A percentile compares a stretch with the other conserved stretches of the same genome.
Conservation (phyloP, 106 monocot species). For the Apostasia shenzhenica region DNA sequence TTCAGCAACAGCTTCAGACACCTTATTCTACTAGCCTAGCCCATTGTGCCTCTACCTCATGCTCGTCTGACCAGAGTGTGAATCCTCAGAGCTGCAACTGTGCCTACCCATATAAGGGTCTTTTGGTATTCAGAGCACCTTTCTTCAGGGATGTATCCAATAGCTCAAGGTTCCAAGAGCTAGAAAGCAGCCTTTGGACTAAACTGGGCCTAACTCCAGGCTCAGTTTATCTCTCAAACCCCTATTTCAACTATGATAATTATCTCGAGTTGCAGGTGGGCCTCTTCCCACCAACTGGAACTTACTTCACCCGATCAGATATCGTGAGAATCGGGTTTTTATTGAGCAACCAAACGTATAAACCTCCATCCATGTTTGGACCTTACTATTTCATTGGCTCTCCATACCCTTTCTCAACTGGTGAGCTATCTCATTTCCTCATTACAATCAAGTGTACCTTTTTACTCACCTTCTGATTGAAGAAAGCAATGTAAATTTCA, state of each 20-base stretch:
- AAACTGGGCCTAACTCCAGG: conserved; percentile 37
- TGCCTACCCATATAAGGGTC: conserved; percentile 49
- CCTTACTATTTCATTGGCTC: conserved; percentile 55
- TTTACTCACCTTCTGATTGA: neutral
- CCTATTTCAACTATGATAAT: conserved; percentile 21
- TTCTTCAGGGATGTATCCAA: conserved; percentile 44
- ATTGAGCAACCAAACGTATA: conserved; percentile 51
- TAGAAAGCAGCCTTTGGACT: conserved; percentile 47
- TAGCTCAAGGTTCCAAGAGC: conserved; percentile 27
- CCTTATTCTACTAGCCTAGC: conserved; percentile 52
- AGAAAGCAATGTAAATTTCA: conserved; percentile 10
- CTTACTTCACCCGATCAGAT: conserved; percentile 50
- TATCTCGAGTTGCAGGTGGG: conserved; percentile 48
- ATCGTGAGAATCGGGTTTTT: conserved; percentile 45
- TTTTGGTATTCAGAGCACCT: conserved; percentile 56
- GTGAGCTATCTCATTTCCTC: conserved; percentile 6
- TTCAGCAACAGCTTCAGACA: conserved; percentile 9
- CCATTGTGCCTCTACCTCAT: conserved; percentile 25
- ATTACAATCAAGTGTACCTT: too few relatives aligned
- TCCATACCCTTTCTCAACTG: conserved; percentile 43
- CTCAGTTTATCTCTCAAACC: conserved; percentile 40
- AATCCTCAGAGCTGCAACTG: conserved; percentile 50
- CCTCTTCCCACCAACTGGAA: conserved; percentile 38
- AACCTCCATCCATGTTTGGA: conserved; percentile 47
- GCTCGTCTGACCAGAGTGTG: conserved; percentile 27